Evolutionary conservation across 164 flowering plant species (phyloP).

Genomic region (Annona squamosa): DNA sequence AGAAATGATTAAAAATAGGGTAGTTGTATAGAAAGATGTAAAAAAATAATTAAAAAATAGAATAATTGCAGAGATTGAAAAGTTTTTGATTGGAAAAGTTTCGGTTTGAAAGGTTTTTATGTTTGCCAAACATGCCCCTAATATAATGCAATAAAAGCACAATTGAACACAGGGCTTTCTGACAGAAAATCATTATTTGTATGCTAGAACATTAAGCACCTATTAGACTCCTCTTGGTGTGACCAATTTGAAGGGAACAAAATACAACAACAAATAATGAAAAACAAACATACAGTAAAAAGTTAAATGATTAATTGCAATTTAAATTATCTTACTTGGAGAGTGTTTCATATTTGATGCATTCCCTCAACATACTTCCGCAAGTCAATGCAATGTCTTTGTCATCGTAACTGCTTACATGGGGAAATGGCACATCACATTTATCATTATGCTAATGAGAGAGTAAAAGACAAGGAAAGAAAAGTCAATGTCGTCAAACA

Average conservation of each 20-base stretch:
- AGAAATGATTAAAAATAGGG: too few relatives aligned
- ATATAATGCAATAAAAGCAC: neutral
- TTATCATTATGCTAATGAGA: neutral
- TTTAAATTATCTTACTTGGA: conserved; percentile 64
- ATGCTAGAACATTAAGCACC: neutral
- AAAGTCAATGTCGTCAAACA: too few relatives aligned
- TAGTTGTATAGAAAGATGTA: too few relatives aligned
- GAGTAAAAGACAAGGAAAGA: neutral
- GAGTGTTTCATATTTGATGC: conserved; percentile 74
- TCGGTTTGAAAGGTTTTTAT: too few relatives aligned
- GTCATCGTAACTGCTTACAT: conserved; percentile 74
- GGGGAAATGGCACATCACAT: neutral
- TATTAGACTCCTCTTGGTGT: neutral
- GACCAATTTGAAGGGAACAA: neutral
- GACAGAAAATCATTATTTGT: neutral
- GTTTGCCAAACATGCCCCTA: too few relatives aligned
- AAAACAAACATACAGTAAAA: conserved; percentile 1
- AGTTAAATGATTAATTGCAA: neutral
- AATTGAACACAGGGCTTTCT: neutral
- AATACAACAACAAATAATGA: neutral
- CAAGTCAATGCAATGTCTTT: conserved; percentile 86
- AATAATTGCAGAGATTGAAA: too few relatives aligned
- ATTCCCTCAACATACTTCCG: conserved; percentile 93
- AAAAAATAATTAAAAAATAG: too few relatives aligned
- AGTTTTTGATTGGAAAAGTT: too few relatives aligned